Evolutionary conservation across 768 basidiomycete genomes (phyloP).

Genomic region (Hortiboletus flavorubellus): DNA sequence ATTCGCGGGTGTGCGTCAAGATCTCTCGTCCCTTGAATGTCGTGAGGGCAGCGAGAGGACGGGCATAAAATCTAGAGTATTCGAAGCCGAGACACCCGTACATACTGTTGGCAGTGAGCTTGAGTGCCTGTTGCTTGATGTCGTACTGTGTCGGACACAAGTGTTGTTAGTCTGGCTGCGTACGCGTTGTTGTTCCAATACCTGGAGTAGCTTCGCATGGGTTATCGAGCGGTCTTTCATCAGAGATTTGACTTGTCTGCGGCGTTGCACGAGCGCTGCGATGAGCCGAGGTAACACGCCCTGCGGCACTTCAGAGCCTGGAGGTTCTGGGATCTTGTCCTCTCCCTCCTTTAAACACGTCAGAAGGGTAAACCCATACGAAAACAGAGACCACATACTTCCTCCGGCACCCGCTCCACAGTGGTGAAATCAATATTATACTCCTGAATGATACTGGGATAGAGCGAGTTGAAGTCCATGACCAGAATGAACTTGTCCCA

Average conservation of each 20-base stretch:
- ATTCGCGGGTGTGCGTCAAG: slow-evolving; percentile 85
- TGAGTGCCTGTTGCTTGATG: slow-evolving; percentile 95
- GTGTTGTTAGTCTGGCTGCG: neutral
- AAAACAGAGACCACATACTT: slow-evolving; percentile 35
- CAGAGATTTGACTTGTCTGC: slow-evolving; percentile 84
- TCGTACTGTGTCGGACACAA: slow-evolving; percentile 70
- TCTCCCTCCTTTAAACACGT: slow-evolving; percentile 48
- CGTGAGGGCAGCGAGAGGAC: slow-evolving; percentile 94
- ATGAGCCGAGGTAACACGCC: slow-evolving; percentile 97
- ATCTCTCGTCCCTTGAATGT: slow-evolving; percentile 99
- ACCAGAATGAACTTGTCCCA: slow-evolving; percentile 99
- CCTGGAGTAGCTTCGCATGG: slow-evolving; percentile 79
- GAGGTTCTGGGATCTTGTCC: slow-evolving; percentile 89
- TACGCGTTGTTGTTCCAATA: slow-evolving; percentile 28
- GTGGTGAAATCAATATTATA: slow-evolving; percentile 99
- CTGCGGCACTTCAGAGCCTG: slow-evolving; percentile 61
- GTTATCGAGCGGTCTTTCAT: slow-evolving; percentile 87
- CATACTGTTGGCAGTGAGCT: slow-evolving; percentile 99
- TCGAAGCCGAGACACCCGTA: slow-evolving; percentile 99
- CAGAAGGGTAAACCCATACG: neutral
- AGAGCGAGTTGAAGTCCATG: slow-evolving; percentile 99
- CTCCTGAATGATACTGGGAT: slow-evolving; percentile 99
- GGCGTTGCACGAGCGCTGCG: slow-evolving; percentile 89
- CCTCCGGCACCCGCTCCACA: slow-evolving; percentile 65
- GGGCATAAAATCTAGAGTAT: slow-evolving; percentile 93